Evolutionary conservation across 495 filamentous ascomycete genomes (phyloP), one percentile per base, ranked within the genome.

Genomic region (Cercophora samala): DNA sequence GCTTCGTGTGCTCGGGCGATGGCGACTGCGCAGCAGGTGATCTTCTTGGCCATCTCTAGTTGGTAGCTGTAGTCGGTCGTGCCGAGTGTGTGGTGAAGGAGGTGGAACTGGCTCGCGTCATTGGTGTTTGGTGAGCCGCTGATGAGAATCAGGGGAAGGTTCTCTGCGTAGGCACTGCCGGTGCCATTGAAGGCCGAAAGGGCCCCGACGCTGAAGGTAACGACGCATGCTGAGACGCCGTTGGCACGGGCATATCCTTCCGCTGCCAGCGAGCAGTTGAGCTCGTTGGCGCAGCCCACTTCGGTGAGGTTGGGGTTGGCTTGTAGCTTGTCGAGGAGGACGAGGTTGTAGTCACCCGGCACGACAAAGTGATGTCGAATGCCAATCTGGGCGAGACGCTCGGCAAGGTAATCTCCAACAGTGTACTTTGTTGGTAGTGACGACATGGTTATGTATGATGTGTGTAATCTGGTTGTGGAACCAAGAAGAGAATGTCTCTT

Each of bases 41-140:
- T 90, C 88, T 96, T 96, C 63, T 88, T 82, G 63, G 85, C 81
- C 75, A 93, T 73, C 64, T 71, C 66, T 26, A 60, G 23, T 66
- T 73, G 95, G 32, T 89, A 90, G 59, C 88, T 86, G 75, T 90
- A 93, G 73, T 93, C 88, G 23, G 90, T 90, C 69, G 93, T 91
- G 25, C 92, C 93, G 18, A 97, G 86, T 1, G 92, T 95, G 74
- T 97, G 93, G 74, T 97, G 93, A 8, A 97, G 82, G n/a, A 94
- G 79, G 69, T 86, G 78, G 66, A 83, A 81, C 64, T 84, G 73
- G 66, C 77, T 77, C 66, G 87, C 83, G 17, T 84, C 81, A 55
- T 79, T 72, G 32, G 82, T 89, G 22, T 82, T 3, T 32, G 88
- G 88, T 18, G 79, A 78, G 4, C 91, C 91, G 26, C 93, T 90